These are phyloP conservation scores for Mycena citricolor DNA, from an alignment of 1,284 basidiomycete genomes.

Conservation along the genomic window DNA sequence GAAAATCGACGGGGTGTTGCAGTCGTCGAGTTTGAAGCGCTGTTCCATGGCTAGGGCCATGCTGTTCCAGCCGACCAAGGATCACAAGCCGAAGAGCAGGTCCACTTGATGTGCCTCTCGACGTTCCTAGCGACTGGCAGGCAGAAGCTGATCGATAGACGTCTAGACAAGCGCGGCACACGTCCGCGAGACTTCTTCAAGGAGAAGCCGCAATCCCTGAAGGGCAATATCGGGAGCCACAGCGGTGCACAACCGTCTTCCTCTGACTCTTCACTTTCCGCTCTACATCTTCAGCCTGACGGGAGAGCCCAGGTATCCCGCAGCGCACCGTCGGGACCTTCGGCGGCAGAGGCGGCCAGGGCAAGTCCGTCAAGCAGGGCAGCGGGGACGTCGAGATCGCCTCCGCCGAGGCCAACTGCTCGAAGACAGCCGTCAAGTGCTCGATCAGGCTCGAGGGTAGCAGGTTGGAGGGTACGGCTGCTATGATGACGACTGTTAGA, in stretches of 20 bases:
- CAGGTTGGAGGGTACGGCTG: slow-evolving; percentile 24
- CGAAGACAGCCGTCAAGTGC: slow-evolving; percentile 43
- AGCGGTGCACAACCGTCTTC: slow-evolving; percentile 22
- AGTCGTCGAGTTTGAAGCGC: slow-evolving; percentile 35
- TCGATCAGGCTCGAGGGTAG: slow-evolving; percentile 40
- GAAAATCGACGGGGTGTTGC: slow-evolving; percentile 39
- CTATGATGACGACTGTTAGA: slow-evolving; percentile 14
- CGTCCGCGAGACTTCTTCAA: slow-evolving; percentile 33
- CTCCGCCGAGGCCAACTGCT: slow-evolving; percentile 38
- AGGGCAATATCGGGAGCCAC: slow-evolving; percentile 36
- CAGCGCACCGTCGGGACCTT: slow-evolving; percentile 21
- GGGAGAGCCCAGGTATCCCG: slow-evolving; percentile 24
- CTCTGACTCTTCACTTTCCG: neutral
- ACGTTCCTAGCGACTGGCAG: neutral
- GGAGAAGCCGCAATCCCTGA: slow-evolving; percentile 36
- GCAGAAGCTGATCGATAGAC: neutral
- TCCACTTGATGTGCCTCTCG: slow-evolving; percentile 35
- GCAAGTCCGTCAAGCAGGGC: slow-evolving; percentile 38
- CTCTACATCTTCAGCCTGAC: too few species aligned
- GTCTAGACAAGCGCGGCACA: slow-evolving; percentile 24
- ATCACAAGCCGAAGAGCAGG: slow-evolving; percentile 38
- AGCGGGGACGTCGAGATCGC: slow-evolving; percentile 33
- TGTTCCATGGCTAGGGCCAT: slow-evolving; percentile 39
- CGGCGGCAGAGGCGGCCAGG: slow-evolving; percentile 28
- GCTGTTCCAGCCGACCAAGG: slow-evolving; percentile 35